Evolutionary conservation across 116 monocot species (phyloP), one percentile per base, ranked within the genome.

Genomic region (Papilionanthe hybrid): DNA sequence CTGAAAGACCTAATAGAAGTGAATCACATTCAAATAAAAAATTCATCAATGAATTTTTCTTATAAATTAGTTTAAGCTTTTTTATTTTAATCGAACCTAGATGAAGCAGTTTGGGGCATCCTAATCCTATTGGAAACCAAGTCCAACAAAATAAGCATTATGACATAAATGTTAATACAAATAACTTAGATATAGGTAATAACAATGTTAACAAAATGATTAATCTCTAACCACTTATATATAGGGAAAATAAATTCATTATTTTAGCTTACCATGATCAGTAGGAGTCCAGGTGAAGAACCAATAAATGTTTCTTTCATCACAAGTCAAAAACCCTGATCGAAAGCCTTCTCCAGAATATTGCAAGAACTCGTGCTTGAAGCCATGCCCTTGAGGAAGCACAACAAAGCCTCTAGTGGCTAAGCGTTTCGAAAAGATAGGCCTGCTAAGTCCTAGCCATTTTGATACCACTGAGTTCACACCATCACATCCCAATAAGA

Each of bases 401-500:
- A 73, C 72, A 5, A 74, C 72, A 27, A 95, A 67, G 1, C 92
- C 95, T 75, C 95, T 90, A 0, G 84, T 28, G 15, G 89, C 90
- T 1, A 75, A 89, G 22, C 90, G 87, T 17, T 92, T 92, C 0
- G 89, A 75, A 45, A 73, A 84, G 9, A 82, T 65, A n/a, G 92
- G 87, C 2, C 78, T 84, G 10, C 79, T 78, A 32, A 95, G 80
- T 3, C 92, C 92, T 17, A 92, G 47, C 88, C 89, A 92, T 47
- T 82, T 90, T 18, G 95, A 89, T 13, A 95, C 87, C 13, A 82
- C 68, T 8, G 95, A 95, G 37, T 92, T 90, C 78, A 92, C 87
- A 43, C 92, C 95, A 72, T 92, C 95, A 53, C 89, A 92, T 0
- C 95, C 95, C 42, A 95, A 82, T 73, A 95, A 55, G 9, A 89